Conservation (phyloP, 1,139 yeast species). For the Sugiyamaella xylanicola region DNA sequence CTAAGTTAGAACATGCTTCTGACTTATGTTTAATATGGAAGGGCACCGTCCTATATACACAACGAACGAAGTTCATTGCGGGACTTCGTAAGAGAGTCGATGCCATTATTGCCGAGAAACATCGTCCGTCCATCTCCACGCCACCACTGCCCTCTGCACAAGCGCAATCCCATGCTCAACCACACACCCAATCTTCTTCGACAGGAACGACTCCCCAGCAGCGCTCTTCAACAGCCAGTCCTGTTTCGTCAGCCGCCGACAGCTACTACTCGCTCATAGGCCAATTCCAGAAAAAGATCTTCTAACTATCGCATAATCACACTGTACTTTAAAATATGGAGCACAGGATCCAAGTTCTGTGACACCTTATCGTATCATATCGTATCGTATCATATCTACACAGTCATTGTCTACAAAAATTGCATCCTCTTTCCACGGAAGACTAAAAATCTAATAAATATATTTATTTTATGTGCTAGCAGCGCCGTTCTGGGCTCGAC, state of each 20-base stretch:
- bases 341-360: not conserved
- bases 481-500: constrained; percentile 8
- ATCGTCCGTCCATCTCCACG: not conserved
- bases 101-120: constrained; percentile 21
- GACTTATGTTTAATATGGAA: constrained; percentile 38
- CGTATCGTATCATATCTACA: too few species aligned
- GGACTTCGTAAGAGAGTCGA: constrained; percentile 35
- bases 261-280: constrained; percentile 27
- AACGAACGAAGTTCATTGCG: constrained; percentile 32
- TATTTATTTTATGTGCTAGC: not conserved
- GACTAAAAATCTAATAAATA: not conserved
- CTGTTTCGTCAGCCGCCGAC: constrained; percentile 6
- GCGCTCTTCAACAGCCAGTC: constrained; percentile 13
- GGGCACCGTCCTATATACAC: constrained; percentile 34
- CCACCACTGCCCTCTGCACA: not conserved
- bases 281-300: constrained; percentile 29
- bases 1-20: constrained; percentile 29
- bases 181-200: constrained; percentile 4
- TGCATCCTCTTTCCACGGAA: not conserved
- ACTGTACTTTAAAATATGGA: not conserved
- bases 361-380: too few species aligned
- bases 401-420: too few species aligned
- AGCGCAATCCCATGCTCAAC: not conserved
- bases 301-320: constrained; percentile 17
- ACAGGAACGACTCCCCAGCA: not conserved